Evolutionary conservation across 2,329 filamentous ascomycete species (phyloP).

Genomic region (Cladosporium sp.): DNA sequence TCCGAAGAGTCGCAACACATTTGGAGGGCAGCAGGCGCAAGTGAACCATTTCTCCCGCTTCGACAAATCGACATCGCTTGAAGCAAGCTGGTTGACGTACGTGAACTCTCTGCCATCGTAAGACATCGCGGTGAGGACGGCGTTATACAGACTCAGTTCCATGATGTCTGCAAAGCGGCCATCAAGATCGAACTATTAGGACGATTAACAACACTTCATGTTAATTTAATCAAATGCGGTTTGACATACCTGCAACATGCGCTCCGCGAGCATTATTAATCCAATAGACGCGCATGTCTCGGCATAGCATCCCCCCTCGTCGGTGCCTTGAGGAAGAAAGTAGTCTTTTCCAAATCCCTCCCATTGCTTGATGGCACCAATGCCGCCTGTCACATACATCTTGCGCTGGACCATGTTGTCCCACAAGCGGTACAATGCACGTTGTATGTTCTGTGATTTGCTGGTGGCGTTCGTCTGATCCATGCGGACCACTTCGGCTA

Average conservation of each 20-base stretch:
- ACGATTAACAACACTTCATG: background rate
- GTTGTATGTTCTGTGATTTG: constrained; percentile 30
- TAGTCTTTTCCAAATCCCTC: constrained; percentile 62
- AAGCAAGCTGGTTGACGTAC: constrained; percentile 62
- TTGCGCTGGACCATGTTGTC: constrained; percentile 61
- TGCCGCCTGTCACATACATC: constrained; percentile 64
- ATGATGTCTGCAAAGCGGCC: constrained; percentile 58
- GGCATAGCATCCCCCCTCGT: constrained; percentile 63
- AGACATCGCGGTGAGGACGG: constrained; percentile 59
- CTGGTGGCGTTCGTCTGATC: constrained; percentile 27
- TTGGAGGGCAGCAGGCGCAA: constrained; percentile 62
- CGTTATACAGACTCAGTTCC: constrained; percentile 63
- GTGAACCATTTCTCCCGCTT: constrained; percentile 59
- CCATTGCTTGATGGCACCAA: constrained; percentile 60
- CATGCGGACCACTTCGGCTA: constrained; percentile 55
- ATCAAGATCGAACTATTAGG: constrained; percentile 50
- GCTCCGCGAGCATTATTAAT: constrained; percentile 61
- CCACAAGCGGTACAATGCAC: constrained; percentile 54
- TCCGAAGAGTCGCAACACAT: constrained; percentile 57
- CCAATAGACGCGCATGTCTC: constrained; percentile 64
- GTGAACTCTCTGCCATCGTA: constrained; percentile 59
- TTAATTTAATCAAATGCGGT: background rate
- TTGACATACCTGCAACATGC: constrained; percentile 50
- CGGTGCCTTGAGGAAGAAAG: constrained; percentile 59
- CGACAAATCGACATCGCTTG: constrained; percentile 52